phyloP scores from a whole-genome alignment of 2,329 filamentous ascomycete genomes.

The Fusarium multiceps region DNA sequence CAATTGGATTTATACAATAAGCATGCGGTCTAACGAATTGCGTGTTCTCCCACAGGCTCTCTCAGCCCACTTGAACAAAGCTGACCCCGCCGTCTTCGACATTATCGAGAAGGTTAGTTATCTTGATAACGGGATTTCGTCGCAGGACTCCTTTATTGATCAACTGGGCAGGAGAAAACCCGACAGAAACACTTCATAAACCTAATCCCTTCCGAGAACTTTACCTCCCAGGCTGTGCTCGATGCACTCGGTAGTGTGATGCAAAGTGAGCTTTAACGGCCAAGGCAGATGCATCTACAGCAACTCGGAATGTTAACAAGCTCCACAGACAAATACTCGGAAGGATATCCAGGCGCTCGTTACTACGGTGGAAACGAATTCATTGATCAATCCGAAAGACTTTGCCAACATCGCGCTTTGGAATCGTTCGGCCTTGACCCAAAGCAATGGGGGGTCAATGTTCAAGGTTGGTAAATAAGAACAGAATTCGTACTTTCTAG shows the following conservation, averaged over 20 bases:
- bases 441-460: constrained; percentile 96
- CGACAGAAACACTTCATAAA: constrained; percentile 99
- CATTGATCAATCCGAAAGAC: constrained; percentile 88
- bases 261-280: constrained; percentile 74
- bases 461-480: constrained; percentile 74
- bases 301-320: not conserved
- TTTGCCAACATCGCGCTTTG: constrained; percentile 91
- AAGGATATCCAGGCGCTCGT: constrained; percentile 94
- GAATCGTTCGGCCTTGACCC: constrained; percentile 86
- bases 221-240: constrained; percentile 91
- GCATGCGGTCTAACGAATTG: constrained; percentile 26
- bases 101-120: constrained; percentile 86
- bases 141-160: not conserved
- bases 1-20: constrained; percentile 25
- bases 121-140: not conserved
- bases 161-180: constrained; percentile 79
- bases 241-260: constrained; percentile 93
- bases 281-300: constrained; percentile 2
- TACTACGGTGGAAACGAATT: constrained; percentile 98
- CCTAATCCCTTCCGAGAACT: constrained; percentile 94
- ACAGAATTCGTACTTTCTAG: not conserved
- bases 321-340: constrained; percentile 91
- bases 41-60: constrained; percentile 71
- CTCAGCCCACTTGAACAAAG: constrained; percentile 80
- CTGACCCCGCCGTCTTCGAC: constrained; percentile 86